Base-by-base conservation (phyloP, 768 basidiomycete species). In the Boletus reticulatus region DNA sequence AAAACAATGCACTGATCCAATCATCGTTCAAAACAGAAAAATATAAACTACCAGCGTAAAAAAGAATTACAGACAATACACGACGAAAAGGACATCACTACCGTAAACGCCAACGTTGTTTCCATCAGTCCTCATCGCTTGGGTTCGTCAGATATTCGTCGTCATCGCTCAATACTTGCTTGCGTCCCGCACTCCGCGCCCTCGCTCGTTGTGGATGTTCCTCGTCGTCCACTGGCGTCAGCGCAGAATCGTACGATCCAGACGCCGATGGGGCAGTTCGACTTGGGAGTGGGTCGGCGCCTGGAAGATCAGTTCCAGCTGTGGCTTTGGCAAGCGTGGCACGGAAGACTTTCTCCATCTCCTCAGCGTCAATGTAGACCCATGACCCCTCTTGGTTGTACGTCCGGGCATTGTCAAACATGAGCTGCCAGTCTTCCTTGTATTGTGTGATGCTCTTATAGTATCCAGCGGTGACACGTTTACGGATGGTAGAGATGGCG, bases 371-470 rank as follows among this genome's bases (percentile, higher is more conserved):
- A 57, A 89, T 79, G 72, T 94, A 96, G 37, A 97, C 94, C 89
- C 92, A 93, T 0, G 93, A 95, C 2, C 89, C 93, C 72, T 96
- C 93, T 71, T 89, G 87, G 70, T 98, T 98, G 78, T 93, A 98
- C 43, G 84, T 89, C 63, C 90, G 82, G 6, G 96, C 95, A 65
- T 98, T 98, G 71, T 84, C 81, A 72, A 95, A 98, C 89, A 99
- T 94, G 53, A 94, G 80, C 61, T 81, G 81, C 85, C 88, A 93
- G 70, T 96, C 93, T 44, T 84, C 82, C 54, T 82, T 78, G 75
- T 85, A 94, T 53, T 81, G 76, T 34, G 80, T 74, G 36, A 94
- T 83, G 38, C 73, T 83, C 77, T 92, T 92, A 77, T 94, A 93
- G 53, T 81, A 77, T 43, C 79, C 78, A 52, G 79, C 76, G 48